Evolutionary conservation across 2,329 filamentous ascomycete genomes (phyloP), one percentile per base, ranked within the genome.

Genomic region (Thielaviopsis punctulata): DNA sequence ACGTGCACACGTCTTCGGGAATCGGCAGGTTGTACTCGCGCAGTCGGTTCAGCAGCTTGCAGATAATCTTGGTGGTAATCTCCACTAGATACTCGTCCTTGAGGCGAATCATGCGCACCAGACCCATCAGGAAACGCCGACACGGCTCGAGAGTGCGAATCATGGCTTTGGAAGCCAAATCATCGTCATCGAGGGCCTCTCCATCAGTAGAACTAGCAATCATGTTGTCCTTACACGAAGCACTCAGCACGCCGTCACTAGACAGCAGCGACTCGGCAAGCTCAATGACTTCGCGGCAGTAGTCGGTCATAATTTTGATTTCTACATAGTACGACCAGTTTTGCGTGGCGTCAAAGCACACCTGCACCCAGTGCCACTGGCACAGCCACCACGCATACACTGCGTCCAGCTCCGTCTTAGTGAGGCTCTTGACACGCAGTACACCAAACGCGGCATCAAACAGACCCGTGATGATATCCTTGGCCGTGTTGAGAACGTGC

Each of bases 261-360:
- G 86, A 81, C 61, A 96, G 85, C 1, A 95, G 73, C 33, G 77
- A 75, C 61, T 94, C 86, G 0, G 90, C 89, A 61, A 95, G 85
- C 60, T 96, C 87, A 78, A 98, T 98, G 13, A 86, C 85, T 62
- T 95, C 87, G 58, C 92, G 82, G 62, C 89, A 95, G 61, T 96
- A 95, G 53, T 95, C 82, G 60, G 88, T 82, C 86, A 98, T 89
- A 51, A 78, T 72, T 19, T 72, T 67, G 62, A 87, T 92, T 49
- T 90, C 82, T 54, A 86, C 79, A 3, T 75, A 75, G 13, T 77
- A 70, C 57, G 86, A 87, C 92, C 92, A 98, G 10, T 70, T 69
- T 62, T 95, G 88, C 2, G 89, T 93, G 55, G 82, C 80, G 43
- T 79, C 73, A 61, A 95, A 95, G 15, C 90, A 85, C 52, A 83